phyloP scores from a whole-genome alignment of 1,139 yeast species.

The Scheffersomyces illinoinensis region DNA sequence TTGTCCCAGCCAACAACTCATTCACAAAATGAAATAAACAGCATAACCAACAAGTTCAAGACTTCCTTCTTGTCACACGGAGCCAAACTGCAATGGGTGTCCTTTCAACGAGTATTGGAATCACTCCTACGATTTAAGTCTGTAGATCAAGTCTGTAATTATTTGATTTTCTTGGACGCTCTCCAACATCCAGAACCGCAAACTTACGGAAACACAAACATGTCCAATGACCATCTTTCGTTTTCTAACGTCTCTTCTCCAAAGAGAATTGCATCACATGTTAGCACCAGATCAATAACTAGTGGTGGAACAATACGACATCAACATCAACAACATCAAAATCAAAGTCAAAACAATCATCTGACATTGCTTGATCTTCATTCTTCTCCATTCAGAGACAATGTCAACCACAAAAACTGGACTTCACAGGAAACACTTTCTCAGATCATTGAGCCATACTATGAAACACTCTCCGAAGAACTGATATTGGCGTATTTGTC shows the following conservation, averaged over 20 bases:
- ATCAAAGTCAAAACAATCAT: neutral
- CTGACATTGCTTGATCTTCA: neutral
- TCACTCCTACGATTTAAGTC: conserved; percentile 28
- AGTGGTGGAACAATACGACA: neutral
- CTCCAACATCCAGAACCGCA: conserved; percentile 10
- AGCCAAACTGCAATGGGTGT: conserved; percentile 29
- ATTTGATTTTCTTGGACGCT: conserved; percentile 34
- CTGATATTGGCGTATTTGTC: conserved; percentile 59
- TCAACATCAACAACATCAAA: neutral
- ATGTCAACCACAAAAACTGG: neutral
- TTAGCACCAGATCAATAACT: neutral
- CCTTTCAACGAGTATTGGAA: conserved; percentile 33
- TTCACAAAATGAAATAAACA: conserved; percentile 16
- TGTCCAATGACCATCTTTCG: neutral
- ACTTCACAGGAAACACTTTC: conserved; percentile 5
- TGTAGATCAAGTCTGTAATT: conserved; percentile 36
- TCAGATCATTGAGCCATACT: conserved; percentile 30
- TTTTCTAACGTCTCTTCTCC: neutral
- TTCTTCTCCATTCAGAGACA: neutral
- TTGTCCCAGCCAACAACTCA: neutral
- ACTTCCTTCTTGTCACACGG: conserved; percentile 27
- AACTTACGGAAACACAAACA: neutral
- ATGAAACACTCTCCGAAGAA: conserved; percentile 43
- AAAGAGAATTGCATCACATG: neutral
- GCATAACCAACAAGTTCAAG: conserved; percentile 25